These are phyloP conservation scores for Biscogniauxia marginata DNA, from an alignment of 2,329 filamentous ascomycete genomes.

Conservation along the genomic window DNA sequence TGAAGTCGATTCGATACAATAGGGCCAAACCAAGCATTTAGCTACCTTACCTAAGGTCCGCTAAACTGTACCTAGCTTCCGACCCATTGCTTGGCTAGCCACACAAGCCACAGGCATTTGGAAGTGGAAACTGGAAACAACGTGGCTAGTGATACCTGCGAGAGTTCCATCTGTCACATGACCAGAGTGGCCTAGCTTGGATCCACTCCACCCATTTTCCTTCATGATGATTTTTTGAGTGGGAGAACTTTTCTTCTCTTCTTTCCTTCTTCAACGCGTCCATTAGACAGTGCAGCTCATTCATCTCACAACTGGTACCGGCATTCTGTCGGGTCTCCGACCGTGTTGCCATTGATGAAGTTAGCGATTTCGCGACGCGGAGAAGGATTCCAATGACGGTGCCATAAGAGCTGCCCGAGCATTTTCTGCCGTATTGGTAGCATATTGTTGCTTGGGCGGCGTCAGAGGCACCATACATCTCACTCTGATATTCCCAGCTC, in stretches of 20 bases:
- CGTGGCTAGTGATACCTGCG: too few relatives aligned
- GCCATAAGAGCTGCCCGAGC: constrained; percentile 74
- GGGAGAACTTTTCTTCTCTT: constrained; percentile 26
- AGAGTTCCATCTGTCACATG: too few relatives aligned
- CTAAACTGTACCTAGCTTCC: too few relatives aligned
- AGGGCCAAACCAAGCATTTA: neutral
- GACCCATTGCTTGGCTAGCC: neutral
- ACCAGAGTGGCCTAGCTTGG: constrained; percentile 10
- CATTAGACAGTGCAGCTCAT: constrained; percentile 86
- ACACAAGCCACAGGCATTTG: too few relatives aligned
- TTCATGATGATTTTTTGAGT: constrained; percentile 16
- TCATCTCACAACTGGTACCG: constrained; percentile 53
- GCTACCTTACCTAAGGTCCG: too few relatives aligned
- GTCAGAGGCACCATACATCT: constrained; percentile 80
- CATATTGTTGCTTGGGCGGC: constrained; percentile 67
- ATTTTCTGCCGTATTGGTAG: constrained; percentile 42
- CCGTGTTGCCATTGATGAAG: constrained; percentile 57
- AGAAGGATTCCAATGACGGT: constrained; percentile 48
- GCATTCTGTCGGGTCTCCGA: constrained; percentile 67
- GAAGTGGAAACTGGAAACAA: too few relatives aligned
- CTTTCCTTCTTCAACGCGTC: constrained; percentile 62
- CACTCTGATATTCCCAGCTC: constrained; percentile 1
- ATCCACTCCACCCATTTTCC: constrained; percentile 17
- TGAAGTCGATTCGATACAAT: constrained; percentile 1
- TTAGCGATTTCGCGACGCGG: constrained; percentile 49